Conservation (phyloP, 352 stramenopile species). For the Detonula confervacea region DNA sequence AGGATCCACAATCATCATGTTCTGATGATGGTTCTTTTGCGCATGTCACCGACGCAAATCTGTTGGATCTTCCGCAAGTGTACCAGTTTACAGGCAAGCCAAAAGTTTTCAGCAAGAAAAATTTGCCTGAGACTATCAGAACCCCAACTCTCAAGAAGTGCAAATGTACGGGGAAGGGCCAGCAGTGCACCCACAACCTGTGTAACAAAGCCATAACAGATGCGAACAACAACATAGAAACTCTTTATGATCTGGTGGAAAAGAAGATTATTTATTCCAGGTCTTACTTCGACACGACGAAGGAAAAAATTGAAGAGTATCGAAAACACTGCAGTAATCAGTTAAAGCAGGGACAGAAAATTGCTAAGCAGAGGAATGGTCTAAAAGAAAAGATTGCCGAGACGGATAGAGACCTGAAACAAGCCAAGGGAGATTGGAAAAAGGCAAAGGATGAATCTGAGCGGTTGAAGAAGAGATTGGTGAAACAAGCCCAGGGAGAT, state of each 20-base stretch:
- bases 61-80: not conserved
- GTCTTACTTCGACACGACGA: no score
- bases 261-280: no score
- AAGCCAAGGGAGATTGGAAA: no score
- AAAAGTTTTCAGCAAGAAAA: not conserved
- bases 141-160: not conserved
- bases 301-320: no score
- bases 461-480: no score
- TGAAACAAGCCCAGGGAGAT: no score
- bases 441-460: no score
- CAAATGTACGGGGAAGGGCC: not conserved
- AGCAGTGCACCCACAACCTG: not conserved
- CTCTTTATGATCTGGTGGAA: not conserved
- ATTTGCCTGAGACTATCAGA: not conserved
- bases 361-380: no score
- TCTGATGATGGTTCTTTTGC: not conserved
- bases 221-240: not conserved
- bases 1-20: not conserved
- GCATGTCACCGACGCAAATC: not conserved
- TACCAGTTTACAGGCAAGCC: not conserved
- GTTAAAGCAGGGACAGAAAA: no score
- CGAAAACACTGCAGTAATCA: no score
- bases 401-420: no score
- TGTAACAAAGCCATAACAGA: not conserved
- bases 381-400: no score